Percentiles rank a stretch among this genome's conserved stretches.
Conservation (phyloP, 768 basidiomycete genomes). For the Rhodotorula toruloides region DNA sequence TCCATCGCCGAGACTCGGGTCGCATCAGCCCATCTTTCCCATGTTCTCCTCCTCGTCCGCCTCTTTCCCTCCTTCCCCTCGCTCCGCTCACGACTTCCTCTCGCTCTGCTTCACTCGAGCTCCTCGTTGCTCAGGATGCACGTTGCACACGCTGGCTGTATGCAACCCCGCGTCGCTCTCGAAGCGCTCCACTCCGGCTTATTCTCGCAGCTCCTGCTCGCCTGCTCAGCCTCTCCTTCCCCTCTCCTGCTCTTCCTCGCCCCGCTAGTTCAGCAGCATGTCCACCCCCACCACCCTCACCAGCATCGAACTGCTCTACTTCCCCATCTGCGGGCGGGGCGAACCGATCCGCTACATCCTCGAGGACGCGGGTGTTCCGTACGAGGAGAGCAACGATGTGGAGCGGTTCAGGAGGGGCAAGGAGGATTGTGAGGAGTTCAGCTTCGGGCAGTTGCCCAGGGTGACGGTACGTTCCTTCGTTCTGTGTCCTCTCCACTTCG, state of each 20-base stretch:
- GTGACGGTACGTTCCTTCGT: background rate
- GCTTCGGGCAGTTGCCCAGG: conserved; percentile 12
- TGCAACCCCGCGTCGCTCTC: no score
- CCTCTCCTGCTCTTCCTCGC: background rate
- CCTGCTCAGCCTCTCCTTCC: background rate
- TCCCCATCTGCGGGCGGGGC: conserved; percentile 21
- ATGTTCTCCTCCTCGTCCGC: no score
- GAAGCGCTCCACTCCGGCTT: no score
- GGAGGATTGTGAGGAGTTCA: conserved; percentile 5
- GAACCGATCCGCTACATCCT: conserved; percentile 17
- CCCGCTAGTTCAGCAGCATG: background rate
- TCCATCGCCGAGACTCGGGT: no score
- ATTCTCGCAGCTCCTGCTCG: no score
- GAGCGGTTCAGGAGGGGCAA: background rate
- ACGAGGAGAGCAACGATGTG: conserved; percentile 5
- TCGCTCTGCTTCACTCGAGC: no score
- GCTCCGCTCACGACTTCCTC: no score
- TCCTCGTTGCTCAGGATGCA: no score
- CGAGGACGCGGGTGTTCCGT: conserved; percentile 8
- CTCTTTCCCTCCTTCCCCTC: no score
- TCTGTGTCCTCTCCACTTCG: no score
- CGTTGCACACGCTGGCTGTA: no score
- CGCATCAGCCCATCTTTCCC: no score
- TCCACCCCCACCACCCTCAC: background rate
- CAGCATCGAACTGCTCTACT: background rate